Evolutionary conservation across 1,284 basidiomycete genomes (phyloP).

Genomic region (Cryptococcus sp.): DNA sequence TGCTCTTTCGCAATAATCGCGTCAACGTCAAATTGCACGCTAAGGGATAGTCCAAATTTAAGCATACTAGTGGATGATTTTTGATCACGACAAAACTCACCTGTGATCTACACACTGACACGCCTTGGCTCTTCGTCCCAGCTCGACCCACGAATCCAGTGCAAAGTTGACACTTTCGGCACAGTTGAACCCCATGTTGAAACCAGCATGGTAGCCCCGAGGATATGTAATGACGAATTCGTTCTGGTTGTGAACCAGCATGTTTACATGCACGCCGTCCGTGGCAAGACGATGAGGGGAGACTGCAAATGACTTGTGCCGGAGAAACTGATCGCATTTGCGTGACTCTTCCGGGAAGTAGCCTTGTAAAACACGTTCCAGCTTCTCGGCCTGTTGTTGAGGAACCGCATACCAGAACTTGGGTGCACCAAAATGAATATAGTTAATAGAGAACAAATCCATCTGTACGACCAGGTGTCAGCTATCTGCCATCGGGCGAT

Average conservation of each 20-base stretch:
- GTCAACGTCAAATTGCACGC: constrained; percentile 89
- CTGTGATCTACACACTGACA: constrained; percentile 83
- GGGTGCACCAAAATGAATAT: constrained; percentile 97
- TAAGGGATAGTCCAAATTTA: constrained; percentile 43
- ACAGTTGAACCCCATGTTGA: constrained; percentile 96
- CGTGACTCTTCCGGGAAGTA: constrained; percentile 84
- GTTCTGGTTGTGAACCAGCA: constrained; percentile 82
- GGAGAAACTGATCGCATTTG: constrained; percentile 86
- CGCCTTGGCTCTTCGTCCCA: constrained; percentile 76
- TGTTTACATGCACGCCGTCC: constrained; percentile 80
- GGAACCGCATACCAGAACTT: constrained; percentile 96
- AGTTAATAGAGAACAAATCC: constrained; percentile 98
- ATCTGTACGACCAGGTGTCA: constrained; percentile 57
- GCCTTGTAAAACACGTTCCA: constrained; percentile 79
- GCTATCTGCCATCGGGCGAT: neutral
- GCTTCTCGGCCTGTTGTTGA: constrained; percentile 71
- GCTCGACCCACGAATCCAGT: constrained; percentile 88
- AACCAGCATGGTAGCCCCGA: constrained; percentile 91
- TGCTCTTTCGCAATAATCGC: constrained; percentile 66
- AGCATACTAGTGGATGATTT: neutral
- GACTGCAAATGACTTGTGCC: constrained; percentile 95
- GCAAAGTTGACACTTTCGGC: constrained; percentile 99
- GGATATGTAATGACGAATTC: constrained; percentile 98
- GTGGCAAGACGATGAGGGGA: constrained; percentile 81
- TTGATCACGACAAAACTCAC: constrained; percentile 53